Conservation (phyloP, 805 yeast species). For the Kockiozyma suomiensis region DNA sequence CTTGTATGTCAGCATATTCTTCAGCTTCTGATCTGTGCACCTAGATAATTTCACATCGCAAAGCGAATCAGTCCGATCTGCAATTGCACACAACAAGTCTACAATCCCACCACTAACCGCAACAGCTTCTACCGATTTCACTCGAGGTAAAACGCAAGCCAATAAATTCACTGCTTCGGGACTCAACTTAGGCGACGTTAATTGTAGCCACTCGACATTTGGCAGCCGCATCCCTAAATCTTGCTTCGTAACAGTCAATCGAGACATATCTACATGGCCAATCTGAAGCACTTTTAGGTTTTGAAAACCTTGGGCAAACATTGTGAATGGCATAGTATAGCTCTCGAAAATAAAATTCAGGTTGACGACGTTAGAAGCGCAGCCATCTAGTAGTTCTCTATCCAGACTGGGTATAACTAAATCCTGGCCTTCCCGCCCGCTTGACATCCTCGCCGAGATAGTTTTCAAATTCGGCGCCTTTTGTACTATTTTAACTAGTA, state of each 20-base stretch:
- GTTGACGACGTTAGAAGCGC: conserved; percentile 1
- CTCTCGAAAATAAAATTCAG: conserved; percentile 16
- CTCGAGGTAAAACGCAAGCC: conserved; percentile 18
- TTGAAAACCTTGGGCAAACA: conserved; percentile 23
- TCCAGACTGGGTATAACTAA: conserved; percentile 11
- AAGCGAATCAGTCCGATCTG: conserved; percentile 13
- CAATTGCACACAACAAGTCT: conserved; percentile 18
- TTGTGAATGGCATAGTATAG: conserved; percentile 21
- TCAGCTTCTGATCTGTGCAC: conserved; percentile 4
- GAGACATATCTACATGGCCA: conserved; percentile 21
- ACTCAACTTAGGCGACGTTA: conserved; percentile 9
- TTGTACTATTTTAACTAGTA: neutral
- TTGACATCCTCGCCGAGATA: conserved; percentile 8
- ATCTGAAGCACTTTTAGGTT: conserved; percentile 12
- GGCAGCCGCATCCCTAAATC: conserved; percentile 9
- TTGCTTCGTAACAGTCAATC: neutral
- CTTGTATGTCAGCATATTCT: conserved; percentile 2
- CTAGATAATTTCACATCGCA: conserved; percentile 10
- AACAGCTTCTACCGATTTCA: conserved; percentile 7
- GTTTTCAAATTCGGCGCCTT: conserved; percentile 15
- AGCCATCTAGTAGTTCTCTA: neutral
- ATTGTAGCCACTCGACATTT: conserved; percentile 15
- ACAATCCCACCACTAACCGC: conserved; percentile 19
- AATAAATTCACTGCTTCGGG: conserved; percentile 14
- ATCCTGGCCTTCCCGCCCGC: conserved; percentile 12